A percentile compares a stretch with the other conserved stretches of the same genome.
Evolutionary conservation across 345 rosid genomes (phyloP).

Genomic region (thale cress (Arabidopsis thaliana)): DNA sequence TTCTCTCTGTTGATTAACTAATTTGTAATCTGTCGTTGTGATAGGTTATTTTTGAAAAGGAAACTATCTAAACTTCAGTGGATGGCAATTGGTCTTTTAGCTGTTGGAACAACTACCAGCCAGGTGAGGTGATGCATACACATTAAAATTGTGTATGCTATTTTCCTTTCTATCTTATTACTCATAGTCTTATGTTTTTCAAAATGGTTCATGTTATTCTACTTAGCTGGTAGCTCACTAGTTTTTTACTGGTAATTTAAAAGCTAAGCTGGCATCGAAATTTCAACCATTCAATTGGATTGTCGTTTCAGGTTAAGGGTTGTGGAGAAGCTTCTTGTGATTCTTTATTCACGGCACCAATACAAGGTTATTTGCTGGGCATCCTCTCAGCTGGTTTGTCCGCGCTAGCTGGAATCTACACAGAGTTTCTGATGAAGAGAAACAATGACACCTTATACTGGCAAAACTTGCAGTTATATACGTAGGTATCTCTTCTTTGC

Average conservation of each 20-base stretch:
- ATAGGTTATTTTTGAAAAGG: constrained; percentile 70
- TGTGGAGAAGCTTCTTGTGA: constrained; percentile 89
- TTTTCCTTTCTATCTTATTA: neutral
- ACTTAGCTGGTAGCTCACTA: neutral
- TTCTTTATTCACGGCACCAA: constrained; percentile 87
- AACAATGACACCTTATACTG: constrained; percentile 91
- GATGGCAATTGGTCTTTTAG: constrained; percentile 86
- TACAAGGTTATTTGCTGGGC: constrained; percentile 88
- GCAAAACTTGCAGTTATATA: constrained; percentile 93
- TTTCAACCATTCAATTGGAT: neutral
- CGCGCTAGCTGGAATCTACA: constrained; percentile 92
- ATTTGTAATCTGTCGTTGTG: neutral
- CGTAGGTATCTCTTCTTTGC: constrained; percentile 70
- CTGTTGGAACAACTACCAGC: constrained; percentile 92
- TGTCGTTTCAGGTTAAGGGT: constrained; percentile 68
- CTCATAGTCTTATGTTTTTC: neutral
- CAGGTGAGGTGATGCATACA: constrained; percentile 55
- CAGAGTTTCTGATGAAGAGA: constrained; percentile 97
- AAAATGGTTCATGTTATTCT: neutral
- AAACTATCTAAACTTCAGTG: constrained; percentile 77
- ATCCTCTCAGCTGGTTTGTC: constrained; percentile 89
- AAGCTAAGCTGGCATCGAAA: constrained; percentile 18
- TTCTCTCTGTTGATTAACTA: neutral
- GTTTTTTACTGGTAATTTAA: neutral
- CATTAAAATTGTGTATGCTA: neutral